Base-by-base conservation (phyloP, 2,329 filamentous ascomycete species). In the Cladosporium sp. region DNA sequence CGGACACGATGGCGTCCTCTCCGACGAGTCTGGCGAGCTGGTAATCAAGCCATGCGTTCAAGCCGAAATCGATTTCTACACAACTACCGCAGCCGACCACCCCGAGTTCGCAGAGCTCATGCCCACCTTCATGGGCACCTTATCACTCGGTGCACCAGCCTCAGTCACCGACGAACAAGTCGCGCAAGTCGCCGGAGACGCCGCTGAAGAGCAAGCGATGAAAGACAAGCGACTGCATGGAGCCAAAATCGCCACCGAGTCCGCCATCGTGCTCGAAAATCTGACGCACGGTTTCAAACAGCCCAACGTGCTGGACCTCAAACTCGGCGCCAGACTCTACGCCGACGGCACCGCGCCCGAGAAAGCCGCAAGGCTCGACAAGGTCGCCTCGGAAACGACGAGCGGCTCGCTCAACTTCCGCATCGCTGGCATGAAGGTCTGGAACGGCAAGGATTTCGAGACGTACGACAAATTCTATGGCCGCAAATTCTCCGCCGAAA, bases 21-120 rank as follows among this genome's bases (percentile, higher is more conserved):
- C 86, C 65, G 89, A 95, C 64, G 77, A 80, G 50, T 83, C 88
- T 47, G 93, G 93, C 66, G 82, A 86, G 56, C 77, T 97, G 29
- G 88, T 99, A 67, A 89, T 96, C 66, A 99, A 99, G 71, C 93
- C 93, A 15, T 97, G 92, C 69, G 95, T 88, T 0, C 73, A 83
- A 56, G 78, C 84, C 56, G 93, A 99, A 72, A 83, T 97, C 61
- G 79, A 83, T 39, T 99, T 99, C 70, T 99, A 99, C 76, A 82
- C 96, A 67, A 81, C 83, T 34, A 84, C 74, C 20, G 65, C 84
- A 22, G 70, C 79, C 29, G 71, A 78, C 18, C 86, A 95, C 64
- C 81, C 83, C 24, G 82, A 85, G 2, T 89, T 97, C 62, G 80
- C 84, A 44, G 80, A 84, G 19, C 80, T 92, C 61, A 92, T 97